A percentile compares a stretch with the other conserved stretches of the same genome.
Conservation (phyloP, 352 stramenopile species). For the Pythium aristosporum region DNA sequence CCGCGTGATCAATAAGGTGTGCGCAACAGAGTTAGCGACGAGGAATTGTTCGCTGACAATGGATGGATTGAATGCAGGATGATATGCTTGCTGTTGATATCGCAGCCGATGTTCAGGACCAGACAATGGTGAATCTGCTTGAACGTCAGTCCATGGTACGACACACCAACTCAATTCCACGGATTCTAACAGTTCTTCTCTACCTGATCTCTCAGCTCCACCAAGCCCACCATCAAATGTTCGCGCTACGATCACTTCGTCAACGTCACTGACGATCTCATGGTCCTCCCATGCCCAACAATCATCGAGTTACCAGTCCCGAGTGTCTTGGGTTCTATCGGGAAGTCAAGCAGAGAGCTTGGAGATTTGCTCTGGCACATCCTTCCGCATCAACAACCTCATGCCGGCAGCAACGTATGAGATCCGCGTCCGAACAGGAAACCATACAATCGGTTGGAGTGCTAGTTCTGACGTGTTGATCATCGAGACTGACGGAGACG, state of each 20-base stretch:
- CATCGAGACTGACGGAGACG: conserved; percentile 40
- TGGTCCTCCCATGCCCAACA: conserved; percentile 26
- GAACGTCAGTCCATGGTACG: conserved; percentile 33
- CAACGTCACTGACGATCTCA: conserved; percentile 33
- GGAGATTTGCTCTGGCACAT: conserved; percentile 25
- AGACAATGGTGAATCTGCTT: conserved; percentile 37
- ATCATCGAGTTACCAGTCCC: conserved; percentile 34
- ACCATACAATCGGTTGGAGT: conserved; percentile 49
- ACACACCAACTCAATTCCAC: not conserved
- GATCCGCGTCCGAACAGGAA: conserved; percentile 43
- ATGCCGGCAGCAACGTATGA: conserved; percentile 45
- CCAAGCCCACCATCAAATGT: conserved; percentile 32
- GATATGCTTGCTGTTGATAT: conserved; percentile 44
- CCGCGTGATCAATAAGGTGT: conserved; percentile 34
- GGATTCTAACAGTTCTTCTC: not conserved
- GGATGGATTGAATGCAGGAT: conserved; percentile 19
- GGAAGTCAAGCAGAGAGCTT: conserved; percentile 23
- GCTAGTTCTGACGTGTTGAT: conserved; percentile 18
- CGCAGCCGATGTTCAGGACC: conserved; percentile 38
- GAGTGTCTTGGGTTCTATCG: conserved; percentile 38
- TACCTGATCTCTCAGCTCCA: conserved; percentile 23
- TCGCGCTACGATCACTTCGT: conserved; percentile 15
- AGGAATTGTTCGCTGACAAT: not conserved
- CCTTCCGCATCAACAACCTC: conserved; percentile 37
- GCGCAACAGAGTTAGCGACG: not conserved